Evolutionary conservation across 805 yeast genomes (phyloP).

Genomic region (Saturnispora bothae): DNA sequence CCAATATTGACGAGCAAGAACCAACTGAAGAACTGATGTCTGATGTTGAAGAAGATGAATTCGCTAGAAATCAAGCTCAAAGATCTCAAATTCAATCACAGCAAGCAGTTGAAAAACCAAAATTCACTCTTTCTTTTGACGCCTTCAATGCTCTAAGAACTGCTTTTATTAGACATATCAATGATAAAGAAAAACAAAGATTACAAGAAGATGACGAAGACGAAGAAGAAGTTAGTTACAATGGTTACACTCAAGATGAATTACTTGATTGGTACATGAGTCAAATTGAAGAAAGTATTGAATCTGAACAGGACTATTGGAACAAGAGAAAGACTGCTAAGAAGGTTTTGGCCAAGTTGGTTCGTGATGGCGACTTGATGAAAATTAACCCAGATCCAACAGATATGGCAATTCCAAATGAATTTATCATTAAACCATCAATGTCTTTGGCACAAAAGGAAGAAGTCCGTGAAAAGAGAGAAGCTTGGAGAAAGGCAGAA

Average conservation of each 20-base stretch:
- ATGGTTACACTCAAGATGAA: constrained; percentile 56
- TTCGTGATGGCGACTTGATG: constrained; percentile 77
- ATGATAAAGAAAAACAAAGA: constrained; percentile 21
- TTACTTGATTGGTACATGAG: constrained; percentile 75
- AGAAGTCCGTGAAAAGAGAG: constrained; percentile 12
- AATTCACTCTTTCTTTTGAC: constrained; percentile 63
- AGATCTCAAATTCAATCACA: constrained; percentile 1
- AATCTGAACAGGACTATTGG: constrained; percentile 60
- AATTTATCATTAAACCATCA: constrained; percentile 15
- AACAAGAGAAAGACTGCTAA: constrained; percentile 59
- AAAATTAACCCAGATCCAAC: constrained; percentile 31
- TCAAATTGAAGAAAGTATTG: constrained; percentile 60
- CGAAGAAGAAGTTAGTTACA: constrained; percentile 26
- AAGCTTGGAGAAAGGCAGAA: constrained; percentile 14
- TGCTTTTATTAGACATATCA: constrained; percentile 49
- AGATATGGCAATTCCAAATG: constrained; percentile 31
- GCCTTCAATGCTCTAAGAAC: constrained; percentile 80
- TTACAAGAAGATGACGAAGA: constrained; percentile 32
- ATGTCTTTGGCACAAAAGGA: constrained; percentile 18
- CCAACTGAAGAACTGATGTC: neutral
- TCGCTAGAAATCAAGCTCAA: constrained; percentile 7
- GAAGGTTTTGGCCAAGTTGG: constrained; percentile 76
- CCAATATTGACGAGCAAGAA: neutral
- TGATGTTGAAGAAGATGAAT: constrained; percentile 7
- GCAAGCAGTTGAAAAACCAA: constrained; percentile 20